Evolutionary conservation across 768 basidiomycete genomes (phyloP).

Genomic region (Rhodotorula sphaerocarpa): DNA sequence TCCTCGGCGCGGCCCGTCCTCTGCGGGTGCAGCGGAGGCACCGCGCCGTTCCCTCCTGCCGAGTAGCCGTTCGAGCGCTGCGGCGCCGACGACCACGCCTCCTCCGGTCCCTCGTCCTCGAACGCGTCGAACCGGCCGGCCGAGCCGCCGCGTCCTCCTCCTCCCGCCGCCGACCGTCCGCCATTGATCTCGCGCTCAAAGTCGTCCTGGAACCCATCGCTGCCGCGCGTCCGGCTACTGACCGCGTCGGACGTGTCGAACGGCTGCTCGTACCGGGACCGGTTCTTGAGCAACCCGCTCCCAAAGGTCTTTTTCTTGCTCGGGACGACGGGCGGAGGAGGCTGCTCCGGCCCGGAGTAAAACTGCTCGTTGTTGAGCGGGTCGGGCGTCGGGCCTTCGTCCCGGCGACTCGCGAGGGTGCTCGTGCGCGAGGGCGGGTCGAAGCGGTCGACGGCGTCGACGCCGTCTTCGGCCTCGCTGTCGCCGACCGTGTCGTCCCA

Average conservation of each 20-base stretch:
- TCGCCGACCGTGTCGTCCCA: slow-evolving; percentile 30
- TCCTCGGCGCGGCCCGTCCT: slow-evolving; percentile 14
- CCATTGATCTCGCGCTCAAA: slow-evolving; percentile 34
- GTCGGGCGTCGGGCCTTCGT: neutral
- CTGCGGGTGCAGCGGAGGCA: slow-evolving; percentile 6
- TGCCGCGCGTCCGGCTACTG: neutral
- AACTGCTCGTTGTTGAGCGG: slow-evolving; percentile 31
- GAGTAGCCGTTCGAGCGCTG: neutral
- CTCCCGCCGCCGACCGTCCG: neutral
- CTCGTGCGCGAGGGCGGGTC: neutral
- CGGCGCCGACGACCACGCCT: slow-evolving; percentile 19
- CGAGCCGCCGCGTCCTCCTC: neutral
- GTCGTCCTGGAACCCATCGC: slow-evolving; percentile 30
- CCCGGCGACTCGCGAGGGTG: neutral
- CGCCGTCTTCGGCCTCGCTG: slow-evolving; percentile 28
- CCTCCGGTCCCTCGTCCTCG: slow-evolving; percentile 26
- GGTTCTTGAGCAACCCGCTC: slow-evolving; percentile 12
- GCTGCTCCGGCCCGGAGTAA: neutral
- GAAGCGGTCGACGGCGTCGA: slow-evolving; percentile 14
- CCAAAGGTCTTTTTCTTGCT: slow-evolving; percentile 20
- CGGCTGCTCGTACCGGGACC: slow-evolving; percentile 16
- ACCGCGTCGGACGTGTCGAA: slow-evolving; percentile 4
- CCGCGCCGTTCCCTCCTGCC: neutral
- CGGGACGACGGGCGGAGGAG: neutral
- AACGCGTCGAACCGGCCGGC: slow-evolving; percentile 25